These are phyloP conservation scores for Rhododendron ferrugineum DNA, from an alignment of 148 eudicot species.

Conservation along the genomic window DNA sequence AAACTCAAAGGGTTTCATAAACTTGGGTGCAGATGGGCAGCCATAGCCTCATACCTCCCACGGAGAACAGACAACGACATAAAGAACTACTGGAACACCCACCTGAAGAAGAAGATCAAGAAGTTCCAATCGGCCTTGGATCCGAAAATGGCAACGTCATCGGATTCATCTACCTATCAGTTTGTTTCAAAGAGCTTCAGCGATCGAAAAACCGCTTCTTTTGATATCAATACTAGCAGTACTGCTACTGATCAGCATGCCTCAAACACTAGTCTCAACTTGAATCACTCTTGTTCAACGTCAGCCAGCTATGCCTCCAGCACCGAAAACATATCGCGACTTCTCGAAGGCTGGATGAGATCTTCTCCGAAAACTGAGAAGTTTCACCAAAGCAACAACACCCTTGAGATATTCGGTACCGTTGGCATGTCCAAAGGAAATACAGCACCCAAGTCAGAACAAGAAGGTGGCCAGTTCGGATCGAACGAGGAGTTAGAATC, in stretches of 20 bases:
- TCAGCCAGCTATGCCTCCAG: constrained; percentile 68
- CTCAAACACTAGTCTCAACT: constrained; percentile 7
- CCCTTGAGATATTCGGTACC: background rate
- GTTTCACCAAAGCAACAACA: background rate
- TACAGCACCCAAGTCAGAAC: constrained; percentile 7
- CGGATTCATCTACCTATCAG: constrained; percentile 21
- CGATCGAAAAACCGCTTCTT: constrained; percentile 3
- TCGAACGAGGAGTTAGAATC: constrained; percentile 35
- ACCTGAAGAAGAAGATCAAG: constrained; percentile 81
- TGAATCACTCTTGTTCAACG: constrained; percentile 16
- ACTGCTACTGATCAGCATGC: background rate
- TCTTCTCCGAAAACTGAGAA: constrained; percentile 31
- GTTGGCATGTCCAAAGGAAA: background rate
- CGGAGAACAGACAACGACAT: constrained; percentile 93
- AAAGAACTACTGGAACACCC: constrained; percentile 93
- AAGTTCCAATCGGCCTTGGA: constrained; percentile 42
- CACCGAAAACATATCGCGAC: constrained; percentile 86
- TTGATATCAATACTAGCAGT: background rate
- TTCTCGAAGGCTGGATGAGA: constrained; percentile 89
- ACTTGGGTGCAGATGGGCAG: constrained; percentile 69
- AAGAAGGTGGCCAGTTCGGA: constrained; percentile 14
- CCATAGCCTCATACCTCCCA: constrained; percentile 90
- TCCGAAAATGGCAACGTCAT: constrained; percentile 16
- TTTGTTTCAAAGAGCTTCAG: constrained; percentile 20
- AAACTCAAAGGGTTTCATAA: background rate